These are phyloP conservation scores for Nannizziopsis arthrosporioides DNA, from an alignment of 2,329 filamentous ascomycete species.

Conservation along the genomic window DNA sequence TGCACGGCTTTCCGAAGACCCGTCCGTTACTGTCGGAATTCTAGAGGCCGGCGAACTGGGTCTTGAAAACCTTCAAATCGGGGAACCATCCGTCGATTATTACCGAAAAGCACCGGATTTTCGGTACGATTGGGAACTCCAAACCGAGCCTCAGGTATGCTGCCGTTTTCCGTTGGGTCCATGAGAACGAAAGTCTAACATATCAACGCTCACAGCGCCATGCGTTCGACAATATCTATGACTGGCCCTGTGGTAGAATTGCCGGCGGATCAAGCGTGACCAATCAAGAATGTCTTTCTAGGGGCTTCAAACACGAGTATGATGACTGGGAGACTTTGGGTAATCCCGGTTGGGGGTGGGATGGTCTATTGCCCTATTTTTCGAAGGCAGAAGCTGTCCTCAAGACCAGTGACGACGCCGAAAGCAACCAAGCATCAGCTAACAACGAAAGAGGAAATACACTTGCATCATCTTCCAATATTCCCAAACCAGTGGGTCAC, in stretches of 20 bases:
- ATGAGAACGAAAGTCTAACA: background rate
- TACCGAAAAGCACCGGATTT: background rate
- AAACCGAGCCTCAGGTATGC: slow-evolving; percentile 18
- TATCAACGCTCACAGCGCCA: background rate
- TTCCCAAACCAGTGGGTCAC: background rate
- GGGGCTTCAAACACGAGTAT: slow-evolving; percentile 20
- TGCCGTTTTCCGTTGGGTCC: background rate
- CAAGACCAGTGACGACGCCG: background rate
- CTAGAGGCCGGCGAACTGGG: slow-evolving; percentile 33
- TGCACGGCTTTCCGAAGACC: slow-evolving; percentile 32
- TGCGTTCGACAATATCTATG: background rate
- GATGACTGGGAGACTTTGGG: slow-evolving; percentile 24
- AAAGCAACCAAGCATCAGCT: background rate
- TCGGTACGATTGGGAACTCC: slow-evolving; percentile 23
- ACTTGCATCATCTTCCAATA: background rate
- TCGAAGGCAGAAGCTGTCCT: background rate
- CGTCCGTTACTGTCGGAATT: slow-evolving; percentile 33
- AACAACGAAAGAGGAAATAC: background rate
- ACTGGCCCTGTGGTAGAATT: slow-evolving; percentile 20
- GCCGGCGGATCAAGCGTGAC: slow-evolving; percentile 25
- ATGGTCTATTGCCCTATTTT: slow-evolving; percentile 11
- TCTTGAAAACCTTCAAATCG: background rate
- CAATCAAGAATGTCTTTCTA: slow-evolving; percentile 23
- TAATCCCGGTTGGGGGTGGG: slow-evolving; percentile 23
- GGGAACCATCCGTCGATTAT: background rate